These are phyloP conservation scores for Lotmaria passim DNA, from an alignment of 208 protist genomes.

Conservation along the genomic window DNA sequence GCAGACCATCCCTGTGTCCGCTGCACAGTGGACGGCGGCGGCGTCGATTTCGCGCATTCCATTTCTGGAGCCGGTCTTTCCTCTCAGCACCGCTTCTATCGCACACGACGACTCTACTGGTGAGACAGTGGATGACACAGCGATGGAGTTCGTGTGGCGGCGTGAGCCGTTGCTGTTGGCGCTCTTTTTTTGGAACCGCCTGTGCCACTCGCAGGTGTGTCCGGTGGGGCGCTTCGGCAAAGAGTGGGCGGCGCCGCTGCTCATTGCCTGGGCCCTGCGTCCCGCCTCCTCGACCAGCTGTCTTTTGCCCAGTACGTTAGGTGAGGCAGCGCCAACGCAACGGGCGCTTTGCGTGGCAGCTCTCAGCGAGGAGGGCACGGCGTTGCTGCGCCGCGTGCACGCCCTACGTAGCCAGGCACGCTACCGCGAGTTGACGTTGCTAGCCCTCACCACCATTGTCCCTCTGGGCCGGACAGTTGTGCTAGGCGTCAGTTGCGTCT, in stretches of 20 bases:
- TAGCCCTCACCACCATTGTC: slow-evolving; percentile 12
- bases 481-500: slow-evolving; percentile 29
- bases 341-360: neutral
- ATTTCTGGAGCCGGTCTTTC: slow-evolving; percentile 17
- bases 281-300: too few relatives aligned
- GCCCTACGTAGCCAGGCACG: slow-evolving; percentile 13
- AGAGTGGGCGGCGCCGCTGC: slow-evolving; percentile 21
- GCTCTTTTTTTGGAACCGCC: slow-evolving; percentile 26
- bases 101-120: too few relatives aligned
- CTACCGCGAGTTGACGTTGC: slow-evolving; percentile 18
- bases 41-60: neutral
- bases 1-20: neutral
- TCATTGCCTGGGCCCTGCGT: slow-evolving; percentile 6
- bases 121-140: slow-evolving; percentile 14
- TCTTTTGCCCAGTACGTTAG: too few relatives aligned
- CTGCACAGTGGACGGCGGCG: neutral
- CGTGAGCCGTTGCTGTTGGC: slow-evolving; percentile 16
- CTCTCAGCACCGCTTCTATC: neutral
- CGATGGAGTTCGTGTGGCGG: neutral
- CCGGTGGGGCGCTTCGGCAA: slow-evolving; percentile 21
- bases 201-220: slow-evolving; percentile 21
- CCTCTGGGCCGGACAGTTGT: slow-evolving; percentile 5
- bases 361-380: neutral
- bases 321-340: too few relatives aligned
- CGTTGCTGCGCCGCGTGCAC: slow-evolving; percentile 4